Percentiles rank a stretch among this genome's conserved stretches.
These are phyloP conservation scores for Stachybotrys echinatus DNA, from an alignment of 2,329 filamentous ascomycete species.

Conservation along the genomic window DNA sequence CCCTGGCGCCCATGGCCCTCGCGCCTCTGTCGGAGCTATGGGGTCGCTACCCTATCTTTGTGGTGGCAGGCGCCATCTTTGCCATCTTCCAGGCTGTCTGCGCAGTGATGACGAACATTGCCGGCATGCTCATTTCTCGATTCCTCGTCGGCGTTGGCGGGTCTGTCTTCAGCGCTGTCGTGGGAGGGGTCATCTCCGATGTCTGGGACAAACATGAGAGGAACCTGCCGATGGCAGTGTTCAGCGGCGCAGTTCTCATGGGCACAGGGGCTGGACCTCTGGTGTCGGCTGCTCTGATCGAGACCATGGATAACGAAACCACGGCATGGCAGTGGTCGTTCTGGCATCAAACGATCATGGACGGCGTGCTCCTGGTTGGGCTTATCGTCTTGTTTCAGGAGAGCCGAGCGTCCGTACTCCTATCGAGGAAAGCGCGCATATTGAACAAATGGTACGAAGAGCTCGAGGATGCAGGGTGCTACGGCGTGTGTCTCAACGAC, in stretches of 20 bases:
- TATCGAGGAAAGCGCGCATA: slow-evolving; percentile 66
- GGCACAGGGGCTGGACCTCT: slow-evolving; percentile 79
- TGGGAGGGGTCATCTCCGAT: slow-evolving; percentile 87
- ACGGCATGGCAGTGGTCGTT: slow-evolving; percentile 81
- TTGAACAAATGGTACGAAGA: slow-evolving; percentile 77
- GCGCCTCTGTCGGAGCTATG: slow-evolving; percentile 87
- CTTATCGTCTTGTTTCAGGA: slow-evolving; percentile 72
- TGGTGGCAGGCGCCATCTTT: slow-evolving; percentile 67
- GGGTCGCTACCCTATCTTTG: slow-evolving; percentile 78
- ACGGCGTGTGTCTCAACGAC: slow-evolving; percentile 36
- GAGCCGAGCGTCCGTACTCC: slow-evolving; percentile 73
- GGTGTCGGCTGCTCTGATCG: slow-evolving; percentile 62
- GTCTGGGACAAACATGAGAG: slow-evolving; percentile 73
- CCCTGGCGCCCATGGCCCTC: slow-evolving; percentile 77
- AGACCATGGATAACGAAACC: slow-evolving; percentile 42
- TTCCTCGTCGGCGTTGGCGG: slow-evolving; percentile 75
- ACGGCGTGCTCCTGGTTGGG: slow-evolving; percentile 52
- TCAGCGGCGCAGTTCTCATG: slow-evolving; percentile 71
- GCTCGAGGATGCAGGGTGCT: slow-evolving; percentile 60
- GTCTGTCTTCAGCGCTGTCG: slow-evolving; percentile 79
- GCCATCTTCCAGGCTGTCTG: slow-evolving; percentile 67
- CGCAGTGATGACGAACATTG: slow-evolving; percentile 62
- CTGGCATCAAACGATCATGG: slow-evolving; percentile 74
- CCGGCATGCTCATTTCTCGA: slow-evolving; percentile 69
- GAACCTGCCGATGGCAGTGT: slow-evolving; percentile 87